Base-by-base conservation (phyloP, 176 grass and related monocot species). In the Thalia dealbata region DNA sequence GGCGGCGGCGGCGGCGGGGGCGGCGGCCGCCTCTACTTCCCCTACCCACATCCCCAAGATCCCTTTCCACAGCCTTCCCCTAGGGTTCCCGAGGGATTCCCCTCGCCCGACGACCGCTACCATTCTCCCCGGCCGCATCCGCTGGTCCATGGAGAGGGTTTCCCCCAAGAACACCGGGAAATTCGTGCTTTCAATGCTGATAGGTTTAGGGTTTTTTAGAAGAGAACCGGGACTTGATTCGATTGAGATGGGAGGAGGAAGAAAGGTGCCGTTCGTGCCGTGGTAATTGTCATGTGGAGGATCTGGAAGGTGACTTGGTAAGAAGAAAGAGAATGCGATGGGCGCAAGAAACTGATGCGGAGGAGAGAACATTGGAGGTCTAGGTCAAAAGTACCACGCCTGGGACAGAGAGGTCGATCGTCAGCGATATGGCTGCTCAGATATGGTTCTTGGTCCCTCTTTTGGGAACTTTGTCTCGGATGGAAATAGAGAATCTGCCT, bases 61-160 rank as follows among this genome's bases (percentile, higher is more conserved):
- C 75, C 79, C 78, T 64, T 71, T 56, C 64, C 51, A 72, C 77
- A 23, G 64, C 10, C 22, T 60, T 82, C 35, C 70, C 78, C 80
- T 86, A 87, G 12, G 60, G 58, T 0, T 12, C 72, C 30, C 10
- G 56, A 75, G 35, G 21, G 21, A 54, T 61, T 44, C 2, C 45
- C 71, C 73, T 73, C 77, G 66, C 81, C 38, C 45, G 46, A 25
- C 3, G 55, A 75, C 21, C 73, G 16, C 77, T 68, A 32, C 74
- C 76, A 61, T 79, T 82, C 50, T 22, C 19, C 14, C 80, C 83
- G 82, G 71, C 66, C 79, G 44, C 73, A 79, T 77, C 75, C 45
- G 44, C 69, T 8, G 79, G 77, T 56, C 73, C 76, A 32, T n/a
- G 76, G 65, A 22, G 75, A 77, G 73, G 55, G 26, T 61, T 75